Evolutionary conservation across 2,329 filamentous ascomycete species (phyloP), one percentile per base, ranked within the genome.

Genomic region (Fusarium nematophilum): DNA sequence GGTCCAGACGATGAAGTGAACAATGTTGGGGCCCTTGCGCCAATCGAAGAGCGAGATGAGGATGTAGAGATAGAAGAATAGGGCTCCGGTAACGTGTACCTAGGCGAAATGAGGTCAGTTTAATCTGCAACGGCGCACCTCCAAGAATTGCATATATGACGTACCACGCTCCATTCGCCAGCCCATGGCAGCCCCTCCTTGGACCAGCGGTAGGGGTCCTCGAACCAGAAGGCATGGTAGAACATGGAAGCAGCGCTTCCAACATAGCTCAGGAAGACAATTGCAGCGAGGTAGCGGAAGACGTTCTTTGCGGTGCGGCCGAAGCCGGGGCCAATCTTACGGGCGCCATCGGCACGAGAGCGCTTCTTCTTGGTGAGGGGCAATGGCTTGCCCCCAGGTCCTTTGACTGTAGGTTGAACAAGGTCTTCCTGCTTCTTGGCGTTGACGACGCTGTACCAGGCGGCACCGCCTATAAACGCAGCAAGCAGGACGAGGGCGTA

Each of bases 311-410:
- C 82, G 39, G 82, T 79, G n/a, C 80, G 83, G 58, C 88, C 89
- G 73, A 92, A 87, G 65, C 86, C 82, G 23, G 72, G 81, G 14
- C 75, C 73, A 46, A 77, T 72, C 61, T 76, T 76, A 40, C 77
- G 71, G 76, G 79, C 68, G 75, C 78, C 74, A 76, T 79, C 64
- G 74, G 76, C 72, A 72, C 83, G 73, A 76, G 65, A 42, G 53
- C 80, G 77, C 72, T 79, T 80, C 53, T 80, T 86, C 72, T 87
- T 90, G 56, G 82, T 85, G 43, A 81, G 73, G n/a, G 92, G 93
- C 48, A 97, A 80, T 27, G 92, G 92, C 74, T 96, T 93, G 65
- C 93, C 94, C 51, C 92, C 93, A 1, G 93, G 93, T n/a, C 93
- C 93, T 47, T 83, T 87, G 63, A 85, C 75, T 26, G 75, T 80